Percentiles rank a stretch among this genome's conserved stretches.
Evolutionary conservation across 2,329 filamentous ascomycete genomes (phyloP).

Genomic region (Fusarium tricinctum): DNA sequence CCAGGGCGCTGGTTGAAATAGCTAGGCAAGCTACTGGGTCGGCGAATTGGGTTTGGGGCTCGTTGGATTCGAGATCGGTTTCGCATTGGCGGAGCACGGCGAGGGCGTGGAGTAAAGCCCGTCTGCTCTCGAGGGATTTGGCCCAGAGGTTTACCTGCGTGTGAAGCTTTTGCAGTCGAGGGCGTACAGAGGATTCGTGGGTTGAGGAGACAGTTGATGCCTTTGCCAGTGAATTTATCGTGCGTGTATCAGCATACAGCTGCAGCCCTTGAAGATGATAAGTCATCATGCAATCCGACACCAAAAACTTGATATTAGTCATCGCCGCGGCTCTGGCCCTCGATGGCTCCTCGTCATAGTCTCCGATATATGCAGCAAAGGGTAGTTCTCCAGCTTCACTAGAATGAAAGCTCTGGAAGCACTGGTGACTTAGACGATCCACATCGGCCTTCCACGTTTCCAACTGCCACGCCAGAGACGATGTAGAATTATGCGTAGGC

Average conservation of each 20-base stretch:
- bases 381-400: slow-evolving; percentile 35
- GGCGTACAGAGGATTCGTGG: slow-evolving; percentile 30
- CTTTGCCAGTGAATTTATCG: slow-evolving; percentile 48
- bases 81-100: slow-evolving; percentile 52
- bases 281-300: slow-evolving; percentile 54
- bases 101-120: slow-evolving; percentile 54
- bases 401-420: slow-evolving; percentile 31
- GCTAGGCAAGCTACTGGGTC: slow-evolving; percentile 56
- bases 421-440: slow-evolving; percentile 41
- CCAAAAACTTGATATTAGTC: slow-evolving; percentile 49
- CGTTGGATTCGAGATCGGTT: slow-evolving; percentile 34
- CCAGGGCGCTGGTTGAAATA: slow-evolving; percentile 50
- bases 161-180: slow-evolving; percentile 41
- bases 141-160: slow-evolving; percentile 52
- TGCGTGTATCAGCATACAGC: slow-evolving; percentile 54
- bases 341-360: slow-evolving; percentile 45
- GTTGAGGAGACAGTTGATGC: slow-evolving; percentile 25
- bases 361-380: slow-evolving; percentile 49
- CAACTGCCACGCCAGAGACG: slow-evolving; percentile 46
- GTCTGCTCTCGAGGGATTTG: slow-evolving; percentile 48
- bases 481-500: slow-evolving; percentile 24
- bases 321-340: slow-evolving; percentile 46
- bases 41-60: slow-evolving; percentile 30
- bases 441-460: slow-evolving; percentile 49
- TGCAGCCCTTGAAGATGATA: slow-evolving; percentile 57